Conservation (phyloP, 768 basidiomycete species). For the Trametes punicea region DNA sequence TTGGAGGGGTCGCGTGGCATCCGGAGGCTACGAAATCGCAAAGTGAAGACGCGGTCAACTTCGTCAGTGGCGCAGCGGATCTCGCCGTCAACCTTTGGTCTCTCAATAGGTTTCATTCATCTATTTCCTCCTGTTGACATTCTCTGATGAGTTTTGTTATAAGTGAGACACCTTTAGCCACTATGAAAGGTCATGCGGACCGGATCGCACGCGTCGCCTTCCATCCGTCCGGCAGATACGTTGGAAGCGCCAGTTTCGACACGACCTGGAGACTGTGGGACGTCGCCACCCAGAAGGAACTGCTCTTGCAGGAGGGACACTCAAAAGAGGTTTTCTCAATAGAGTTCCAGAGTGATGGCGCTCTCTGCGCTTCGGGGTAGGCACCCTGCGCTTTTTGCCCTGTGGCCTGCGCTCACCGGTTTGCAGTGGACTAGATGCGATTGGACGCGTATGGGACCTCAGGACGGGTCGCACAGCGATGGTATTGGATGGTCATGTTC, state of each 20-base stretch:
- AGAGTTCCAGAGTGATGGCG: slow-evolving; percentile 95
- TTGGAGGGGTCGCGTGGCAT: slow-evolving; percentile 98
- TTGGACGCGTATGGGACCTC: slow-evolving; percentile 96
- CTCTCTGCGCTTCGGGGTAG: slow-evolving; percentile 89
- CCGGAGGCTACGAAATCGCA: slow-evolving; percentile 82
- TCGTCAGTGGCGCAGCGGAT: slow-evolving; percentile 91
- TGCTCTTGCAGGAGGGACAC: slow-evolving; percentile 93
- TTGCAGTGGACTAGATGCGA: slow-evolving; percentile 87
- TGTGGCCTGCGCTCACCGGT: background rate
- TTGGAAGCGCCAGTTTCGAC: slow-evolving; percentile 95
- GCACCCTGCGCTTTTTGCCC: slow-evolving; percentile 23
- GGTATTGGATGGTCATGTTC: slow-evolving; percentile 96
- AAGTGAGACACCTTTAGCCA: slow-evolving; percentile 84
- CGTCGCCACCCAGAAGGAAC: slow-evolving; percentile 71
- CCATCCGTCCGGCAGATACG: slow-evolving; percentile 92
- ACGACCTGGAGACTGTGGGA: slow-evolving; percentile 99
- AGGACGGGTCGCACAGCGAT: slow-evolving; percentile 94
- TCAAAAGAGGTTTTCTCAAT: slow-evolving; percentile 94
- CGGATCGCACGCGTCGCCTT: slow-evolving; percentile 94
- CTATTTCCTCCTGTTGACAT: background rate
- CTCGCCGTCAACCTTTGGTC: slow-evolving; percentile 87
- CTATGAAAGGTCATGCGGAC: slow-evolving; percentile 83
- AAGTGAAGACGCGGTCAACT: slow-evolving; percentile 62
- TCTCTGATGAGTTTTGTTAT: too few relatives aligned
- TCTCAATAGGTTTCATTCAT: slow-evolving; percentile 56